These are phyloP conservation scores for Amaranthus cruentus DNA, from an alignment of 148 eudicot species.

Conservation along the genomic window DNA sequence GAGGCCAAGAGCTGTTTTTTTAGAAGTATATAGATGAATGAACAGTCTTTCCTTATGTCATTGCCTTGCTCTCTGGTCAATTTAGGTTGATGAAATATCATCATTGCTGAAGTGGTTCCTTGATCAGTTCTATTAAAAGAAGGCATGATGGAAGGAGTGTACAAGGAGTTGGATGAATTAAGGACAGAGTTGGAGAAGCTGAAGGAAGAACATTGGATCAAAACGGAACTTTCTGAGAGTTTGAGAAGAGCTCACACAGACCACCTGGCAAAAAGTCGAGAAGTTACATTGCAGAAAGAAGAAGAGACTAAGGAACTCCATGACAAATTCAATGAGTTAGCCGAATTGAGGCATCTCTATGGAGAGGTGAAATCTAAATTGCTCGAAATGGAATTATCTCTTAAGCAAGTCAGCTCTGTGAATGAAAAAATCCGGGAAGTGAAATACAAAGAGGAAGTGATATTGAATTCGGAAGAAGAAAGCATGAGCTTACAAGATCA, in stretches of 20 bases:
- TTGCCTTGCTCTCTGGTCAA: neutral
- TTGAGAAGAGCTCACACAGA: slow-evolving; percentile 52
- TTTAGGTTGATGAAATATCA: slow-evolving; percentile 10
- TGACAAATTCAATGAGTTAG: slow-evolving; percentile 48
- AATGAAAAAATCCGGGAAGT: slow-evolving; percentile 48
- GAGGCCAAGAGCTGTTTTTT: no score
- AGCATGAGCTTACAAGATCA: slow-evolving; percentile 40
- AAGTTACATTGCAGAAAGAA: slow-evolving; percentile 45
- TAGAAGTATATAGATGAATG: neutral
- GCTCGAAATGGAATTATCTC: slow-evolving; percentile 39
- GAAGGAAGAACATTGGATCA: slow-evolving; percentile 43
- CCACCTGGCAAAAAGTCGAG: slow-evolving; percentile 38
- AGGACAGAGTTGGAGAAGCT: slow-evolving; percentile 46
- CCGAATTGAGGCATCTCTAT: slow-evolving; percentile 41
- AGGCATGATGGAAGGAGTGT: slow-evolving; percentile 41
- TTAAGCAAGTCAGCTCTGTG: slow-evolving; percentile 40
- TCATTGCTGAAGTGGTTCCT: neutral
- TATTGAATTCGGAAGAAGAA: slow-evolving; percentile 58
- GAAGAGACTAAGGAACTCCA: slow-evolving; percentile 42
- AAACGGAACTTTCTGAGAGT: slow-evolving; percentile 43
- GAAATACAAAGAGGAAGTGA: slow-evolving; percentile 46
- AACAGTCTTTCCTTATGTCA: neutral
- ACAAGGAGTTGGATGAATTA: slow-evolving; percentile 47
- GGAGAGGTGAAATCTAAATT: slow-evolving; percentile 45
- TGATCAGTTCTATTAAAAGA: neutral